Percentiles rank a stretch among this genome's conserved stretches.
These are phyloP conservation scores for Actinomortierella ambigua DNA, from an alignment of 371 early-diverging fungal species.

Conservation along the genomic window DNA sequence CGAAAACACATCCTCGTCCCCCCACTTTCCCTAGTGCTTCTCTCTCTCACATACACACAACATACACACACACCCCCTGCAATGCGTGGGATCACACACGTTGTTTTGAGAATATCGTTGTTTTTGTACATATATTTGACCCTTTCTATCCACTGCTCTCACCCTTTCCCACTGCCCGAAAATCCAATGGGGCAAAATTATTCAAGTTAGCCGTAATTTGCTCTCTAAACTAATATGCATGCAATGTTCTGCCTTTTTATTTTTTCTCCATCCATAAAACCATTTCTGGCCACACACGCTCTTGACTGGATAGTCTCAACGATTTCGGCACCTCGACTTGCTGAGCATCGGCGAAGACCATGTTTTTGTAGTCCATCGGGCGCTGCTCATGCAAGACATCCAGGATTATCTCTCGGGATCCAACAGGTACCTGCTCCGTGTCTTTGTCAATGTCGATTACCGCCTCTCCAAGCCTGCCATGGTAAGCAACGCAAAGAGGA, in stretches of 20 bases:
- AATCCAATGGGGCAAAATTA: not conserved
- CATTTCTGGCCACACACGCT: not conserved
- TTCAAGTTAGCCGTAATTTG: no score
- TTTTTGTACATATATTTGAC: no score
- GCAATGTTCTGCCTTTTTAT: not conserved
- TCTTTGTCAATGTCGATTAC: conserved; percentile 32
- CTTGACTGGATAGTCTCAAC: conserved; percentile 6
- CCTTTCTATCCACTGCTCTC: no score
- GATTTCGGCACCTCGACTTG: conserved; percentile 22
- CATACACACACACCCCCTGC: no score
- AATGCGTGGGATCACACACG: no score
- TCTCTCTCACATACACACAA: no score
- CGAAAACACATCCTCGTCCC: not conserved
- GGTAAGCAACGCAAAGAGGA: conserved; percentile 6
- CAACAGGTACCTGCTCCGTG: conserved; percentile 7
- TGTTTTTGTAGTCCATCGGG: conserved; percentile 23
- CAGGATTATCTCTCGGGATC: conserved; percentile 18
- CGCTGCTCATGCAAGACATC: conserved; percentile 19
- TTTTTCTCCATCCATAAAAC: no score
- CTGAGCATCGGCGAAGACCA: conserved; percentile 32
- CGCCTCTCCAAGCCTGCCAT: conserved; percentile 20
- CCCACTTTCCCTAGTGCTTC: not conserved
- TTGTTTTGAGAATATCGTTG: no score
- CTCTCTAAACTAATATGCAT: no score
- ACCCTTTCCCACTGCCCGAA: not conserved